Percentiles rank a stretch among this genome's conserved stretches.
phyloP scores from a whole-genome alignment of 1,139 yeast species.

The Debaryomyces subglobosus region DNA sequence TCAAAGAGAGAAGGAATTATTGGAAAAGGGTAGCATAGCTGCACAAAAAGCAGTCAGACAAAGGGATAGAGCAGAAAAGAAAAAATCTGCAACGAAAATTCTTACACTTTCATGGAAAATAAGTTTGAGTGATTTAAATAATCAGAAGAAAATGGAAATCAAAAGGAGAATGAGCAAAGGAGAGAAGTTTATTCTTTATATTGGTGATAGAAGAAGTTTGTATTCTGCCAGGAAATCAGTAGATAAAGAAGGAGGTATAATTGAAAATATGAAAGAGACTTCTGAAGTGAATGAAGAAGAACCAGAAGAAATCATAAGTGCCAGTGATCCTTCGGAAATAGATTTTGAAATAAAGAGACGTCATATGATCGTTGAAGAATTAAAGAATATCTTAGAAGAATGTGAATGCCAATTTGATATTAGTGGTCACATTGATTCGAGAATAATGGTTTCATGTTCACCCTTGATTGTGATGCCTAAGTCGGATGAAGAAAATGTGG shows the following conservation, averaged over 20 bases:
- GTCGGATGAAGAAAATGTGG: constrained; percentile 7
- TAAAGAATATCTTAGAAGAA: constrained; percentile 31
- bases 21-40: constrained; percentile 37
- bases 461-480: constrained; percentile 17
- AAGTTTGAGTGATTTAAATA: constrained; percentile 40
- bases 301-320: constrained; percentile 8
- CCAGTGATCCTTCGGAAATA: constrained; percentile 23
- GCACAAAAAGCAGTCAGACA: constrained; percentile 33
- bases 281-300: constrained; percentile 12
- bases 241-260: constrained; percentile 19
- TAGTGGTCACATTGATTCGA: constrained; percentile 33
- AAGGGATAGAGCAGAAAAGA: constrained; percentile 37
- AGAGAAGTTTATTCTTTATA: constrained; percentile 35
- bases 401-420: constrained; percentile 31
- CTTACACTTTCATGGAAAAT: constrained; percentile 43
- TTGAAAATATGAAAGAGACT: constrained; percentile 11
- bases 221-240: constrained; percentile 19
- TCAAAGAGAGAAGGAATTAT: constrained; percentile 33
- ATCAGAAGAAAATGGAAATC: constrained; percentile 43
- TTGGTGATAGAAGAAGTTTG: constrained; percentile 28
- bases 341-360: constrained; percentile 36
- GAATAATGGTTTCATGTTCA: constrained; percentile 22
- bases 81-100: constrained; percentile 40
- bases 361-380: constrained; percentile 29
- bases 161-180: constrained; percentile 34